A percentile compares a stretch with the other conserved stretches of the same genome.
Evolutionary conservation across 192 early-diverging fungal genomes (phyloP).

Genomic region (Backusella parvicylindrica): DNA sequence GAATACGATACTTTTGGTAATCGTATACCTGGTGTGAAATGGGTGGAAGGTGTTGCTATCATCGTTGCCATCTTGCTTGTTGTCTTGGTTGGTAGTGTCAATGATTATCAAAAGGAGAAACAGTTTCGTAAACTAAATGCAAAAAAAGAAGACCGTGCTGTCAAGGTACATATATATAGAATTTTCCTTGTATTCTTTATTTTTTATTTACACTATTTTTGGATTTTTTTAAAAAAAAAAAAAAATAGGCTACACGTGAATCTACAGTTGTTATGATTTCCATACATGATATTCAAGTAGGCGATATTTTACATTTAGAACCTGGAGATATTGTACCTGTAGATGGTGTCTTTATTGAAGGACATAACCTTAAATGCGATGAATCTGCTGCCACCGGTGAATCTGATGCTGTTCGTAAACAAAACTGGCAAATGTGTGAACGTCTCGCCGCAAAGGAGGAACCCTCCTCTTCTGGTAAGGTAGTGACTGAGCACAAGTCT

Average conservation of each 20-base stretch:
- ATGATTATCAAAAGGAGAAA: conserved; percentile 83
- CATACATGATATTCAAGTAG: conserved; percentile 78
- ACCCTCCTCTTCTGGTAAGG: conserved; percentile 3
- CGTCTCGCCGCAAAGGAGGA: conserved; percentile 19
- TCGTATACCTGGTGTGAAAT: conserved; percentile 57
- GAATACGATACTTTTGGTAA: conserved; percentile 34
- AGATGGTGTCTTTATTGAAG: conserved; percentile 82
- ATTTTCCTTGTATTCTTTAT: background rate
- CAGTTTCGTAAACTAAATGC: conserved; percentile 81
- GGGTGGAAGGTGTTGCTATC: conserved; percentile 88
- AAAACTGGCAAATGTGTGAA: conserved; percentile 47
- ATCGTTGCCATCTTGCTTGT: conserved; percentile 77
- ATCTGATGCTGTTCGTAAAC: conserved; percentile 83
- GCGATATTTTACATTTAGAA: conserved; percentile 86
- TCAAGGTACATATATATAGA: conserved; percentile 44
- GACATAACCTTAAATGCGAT: conserved; percentile 82
- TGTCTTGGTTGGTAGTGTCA: conserved; percentile 70
- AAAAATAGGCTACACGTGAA: conserved; percentile 68
- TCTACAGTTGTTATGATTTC: conserved; percentile 66
- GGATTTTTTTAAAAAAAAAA: background rate
- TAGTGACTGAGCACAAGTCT: conserved; percentile 17
- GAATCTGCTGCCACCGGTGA: conserved; percentile 95
- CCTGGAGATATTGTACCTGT: conserved; percentile 92
- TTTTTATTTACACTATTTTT: background rate
- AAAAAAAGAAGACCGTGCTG: conserved; percentile 78